Percentiles rank a stretch among this genome's conserved stretches.
Evolutionary conservation across 2,329 filamentous ascomycete species (phyloP).

Genomic region (Xylariales sp.): DNA sequence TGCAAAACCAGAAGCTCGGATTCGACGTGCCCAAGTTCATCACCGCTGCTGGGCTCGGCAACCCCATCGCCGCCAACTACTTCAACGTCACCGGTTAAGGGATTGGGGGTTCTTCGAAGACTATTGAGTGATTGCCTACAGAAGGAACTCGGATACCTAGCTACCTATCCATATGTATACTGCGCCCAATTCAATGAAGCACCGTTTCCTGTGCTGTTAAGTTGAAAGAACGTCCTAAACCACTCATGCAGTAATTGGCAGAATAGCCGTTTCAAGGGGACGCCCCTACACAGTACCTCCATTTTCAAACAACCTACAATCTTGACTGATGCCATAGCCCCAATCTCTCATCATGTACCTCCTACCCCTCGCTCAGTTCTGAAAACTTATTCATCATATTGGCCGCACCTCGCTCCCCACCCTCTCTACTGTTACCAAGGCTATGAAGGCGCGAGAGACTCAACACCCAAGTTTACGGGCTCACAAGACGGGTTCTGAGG

Average conservation of each 20-base stretch:
- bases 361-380: neutral
- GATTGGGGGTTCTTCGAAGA: neutral
- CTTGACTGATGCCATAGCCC: no score
- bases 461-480: slow-evolving; percentile 33
- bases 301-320: no score
- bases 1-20: slow-evolving; percentile 49
- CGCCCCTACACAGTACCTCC: no score
- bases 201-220: no score
- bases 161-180: neutral
- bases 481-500: slow-evolving; percentile 38
- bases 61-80: slow-evolving; percentile 50
- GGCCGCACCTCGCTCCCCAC: neutral
- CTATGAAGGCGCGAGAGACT: slow-evolving; percentile 19
- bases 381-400: neutral
- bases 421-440: neutral
- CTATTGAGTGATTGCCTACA: no score
- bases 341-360: no score
- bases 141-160: neutral
- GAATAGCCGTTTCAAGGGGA: no score
- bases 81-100: slow-evolving; percentile 50
- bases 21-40: slow-evolving; percentile 51
- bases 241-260: no score
- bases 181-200: neutral
- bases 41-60: slow-evolving; percentile 45
- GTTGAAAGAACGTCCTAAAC: no score